phyloP scores from a whole-genome alignment of 2,329 filamentous ascomycete species.

The Rutstroemia sp. region DNA sequence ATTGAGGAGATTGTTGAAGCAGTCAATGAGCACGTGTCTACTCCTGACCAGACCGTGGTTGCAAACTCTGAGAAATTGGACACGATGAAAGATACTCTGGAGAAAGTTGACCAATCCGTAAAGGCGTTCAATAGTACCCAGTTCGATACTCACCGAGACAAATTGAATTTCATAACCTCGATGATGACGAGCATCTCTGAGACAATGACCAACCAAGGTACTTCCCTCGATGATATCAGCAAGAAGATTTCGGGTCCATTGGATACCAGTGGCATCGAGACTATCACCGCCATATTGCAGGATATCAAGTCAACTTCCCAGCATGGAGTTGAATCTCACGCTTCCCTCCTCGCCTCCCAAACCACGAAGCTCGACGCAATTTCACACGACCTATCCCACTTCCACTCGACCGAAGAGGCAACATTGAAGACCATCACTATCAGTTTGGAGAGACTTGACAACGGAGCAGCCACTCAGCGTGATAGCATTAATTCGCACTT shows the following conservation, averaged over 20 bases:
- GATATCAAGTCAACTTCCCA: neutral
- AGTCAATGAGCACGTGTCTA: slow-evolving; percentile 11
- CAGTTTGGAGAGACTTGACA: slow-evolving; percentile 5
- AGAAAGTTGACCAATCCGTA: slow-evolving; percentile 1
- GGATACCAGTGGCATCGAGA: slow-evolving; percentile 8
- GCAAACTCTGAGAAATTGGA: slow-evolving; percentile 12
- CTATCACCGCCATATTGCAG: slow-evolving; percentile 2
- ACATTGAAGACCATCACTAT: slow-evolving; percentile 5
- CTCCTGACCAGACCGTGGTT: slow-evolving; percentile 1
- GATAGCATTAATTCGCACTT: slow-evolving; percentile 2
- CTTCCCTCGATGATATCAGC: slow-evolving; percentile 8
- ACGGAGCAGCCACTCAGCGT: neutral
- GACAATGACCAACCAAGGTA: slow-evolving; percentile 9
- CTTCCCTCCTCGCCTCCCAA: neutral
- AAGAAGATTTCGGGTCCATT: slow-evolving; percentile 7
- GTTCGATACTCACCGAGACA: slow-evolving; percentile 7
- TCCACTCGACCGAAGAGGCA: slow-evolving; percentile 4
- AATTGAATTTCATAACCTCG: slow-evolving; percentile 9
- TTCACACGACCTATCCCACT: slow-evolving; percentile 1
- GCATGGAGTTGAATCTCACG: neutral
- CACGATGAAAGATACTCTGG: slow-evolving; percentile 13
- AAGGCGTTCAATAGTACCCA: slow-evolving; percentile 8
- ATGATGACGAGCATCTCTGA: slow-evolving; percentile 10
- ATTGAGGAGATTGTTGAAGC: slow-evolving; percentile 13
- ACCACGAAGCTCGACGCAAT: slow-evolving; percentile 7